phyloP scores from a whole-genome alignment of 1,284 basidiomycete genomes.

The Ganoderma boninense region DNA sequence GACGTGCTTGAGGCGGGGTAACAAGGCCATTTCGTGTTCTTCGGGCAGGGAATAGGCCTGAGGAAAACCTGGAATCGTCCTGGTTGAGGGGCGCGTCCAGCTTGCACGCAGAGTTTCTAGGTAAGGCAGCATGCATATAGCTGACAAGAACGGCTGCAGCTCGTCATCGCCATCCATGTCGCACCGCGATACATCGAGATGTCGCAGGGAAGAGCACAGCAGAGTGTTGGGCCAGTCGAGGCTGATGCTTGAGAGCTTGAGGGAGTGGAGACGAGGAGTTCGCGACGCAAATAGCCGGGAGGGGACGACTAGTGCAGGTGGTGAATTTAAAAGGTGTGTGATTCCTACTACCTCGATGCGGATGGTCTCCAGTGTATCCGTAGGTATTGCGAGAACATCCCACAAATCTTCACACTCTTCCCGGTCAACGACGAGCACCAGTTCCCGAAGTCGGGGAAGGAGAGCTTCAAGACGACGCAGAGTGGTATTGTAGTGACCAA shows the following conservation, averaged over 20 bases:
- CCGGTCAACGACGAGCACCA: conserved; percentile 7
- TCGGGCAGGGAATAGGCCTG: not conserved
- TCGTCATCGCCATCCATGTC: not conserved
- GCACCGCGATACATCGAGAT: conserved; percentile 9
- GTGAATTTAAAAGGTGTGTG: not conserved
- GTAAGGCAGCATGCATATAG: not conserved
- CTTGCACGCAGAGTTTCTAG: conserved; percentile 2
- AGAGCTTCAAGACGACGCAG: not conserved
- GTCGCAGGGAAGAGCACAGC: conserved; percentile 4
- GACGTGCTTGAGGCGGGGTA: conserved; percentile 3
- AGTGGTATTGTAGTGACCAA: not conserved
- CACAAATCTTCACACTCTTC: conserved; percentile 9
- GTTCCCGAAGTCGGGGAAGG: conserved; percentile 1
- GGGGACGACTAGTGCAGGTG: not conserved
- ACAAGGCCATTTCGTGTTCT: not conserved
- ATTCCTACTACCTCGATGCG: conserved; percentile 6
- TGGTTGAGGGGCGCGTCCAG: not conserved
- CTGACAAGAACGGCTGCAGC: not conserved
- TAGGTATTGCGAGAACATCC: not conserved
- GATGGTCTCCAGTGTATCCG: not conserved
- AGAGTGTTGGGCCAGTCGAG: conserved; percentile 9
- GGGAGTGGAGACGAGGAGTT: conserved; percentile 4
- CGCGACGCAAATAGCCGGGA: not conserved
- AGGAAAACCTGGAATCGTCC: not conserved
- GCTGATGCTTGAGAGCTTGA: not conserved